Evolutionary conservation across 306 rosid species (phyloP), one percentile per base, ranked within the genome.

Genomic region (Fragaria ananassa): DNA sequence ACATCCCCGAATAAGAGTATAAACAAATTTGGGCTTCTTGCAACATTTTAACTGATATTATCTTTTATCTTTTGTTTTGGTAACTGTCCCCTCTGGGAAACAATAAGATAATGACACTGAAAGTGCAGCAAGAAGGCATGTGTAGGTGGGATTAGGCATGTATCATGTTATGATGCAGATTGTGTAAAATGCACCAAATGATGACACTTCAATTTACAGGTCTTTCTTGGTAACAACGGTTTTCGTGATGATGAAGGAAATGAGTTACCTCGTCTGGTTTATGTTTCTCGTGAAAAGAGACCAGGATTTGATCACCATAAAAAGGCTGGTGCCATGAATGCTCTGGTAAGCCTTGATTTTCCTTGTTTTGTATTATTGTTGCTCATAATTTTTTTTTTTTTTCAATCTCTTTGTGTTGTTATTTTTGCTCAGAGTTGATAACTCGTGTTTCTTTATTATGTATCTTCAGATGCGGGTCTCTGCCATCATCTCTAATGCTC

Each of bases 271-370:
- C 90, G 91, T 53, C 74, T 95, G 73, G 88, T 95, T 69, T 95
- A 95, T 82, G 97, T 88, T 74, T 95, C 97, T 82, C 90, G 99
- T 51, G 99, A 95, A 81, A 95, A 95, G 88, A 89, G 99, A 75
- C 99, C 97, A 15, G 97, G 99, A 34, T 95, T 92, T 78, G 97
- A 95, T 4, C 99, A 90, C 83, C 97, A 95, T 85, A 95, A 95
- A 75, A 95, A 92, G 88, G 97, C 97, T 23, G 99, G 98, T 18
- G 99, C 99, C 62, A 95, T 92, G 99, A 95, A 95, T 85, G 42
- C 99, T 81, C 83, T 92, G 85, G 99, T 95, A 86, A 72, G 89
- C 79, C 71, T 72, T 17, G 15, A 70, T 21, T 34, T 75, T 70
- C n/a, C 13, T 62, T 34, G 23, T 8, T 50, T 29, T 35, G 0